Conservation (phyloP, 148 eudicot species). For the Chenopodium formosanum region DNA sequence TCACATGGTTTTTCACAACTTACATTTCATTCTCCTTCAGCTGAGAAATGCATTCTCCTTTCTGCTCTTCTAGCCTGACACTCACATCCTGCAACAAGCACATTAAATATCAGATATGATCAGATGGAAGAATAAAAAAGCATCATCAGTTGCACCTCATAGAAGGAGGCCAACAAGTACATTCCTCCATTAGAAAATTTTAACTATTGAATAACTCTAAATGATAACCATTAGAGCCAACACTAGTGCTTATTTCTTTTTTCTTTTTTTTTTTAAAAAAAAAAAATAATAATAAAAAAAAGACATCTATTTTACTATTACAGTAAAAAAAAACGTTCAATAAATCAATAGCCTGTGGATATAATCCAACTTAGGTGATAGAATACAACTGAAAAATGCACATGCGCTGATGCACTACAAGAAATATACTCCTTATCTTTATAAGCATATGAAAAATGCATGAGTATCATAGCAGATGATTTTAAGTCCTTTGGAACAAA, state of each 20-base stretch:
- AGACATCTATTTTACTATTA: background rate
- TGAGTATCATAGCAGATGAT: background rate
- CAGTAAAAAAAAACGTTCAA: background rate
- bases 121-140: conserved; percentile 8
- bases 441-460: background rate
- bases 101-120: background rate
- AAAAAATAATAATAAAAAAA: too few species aligned
- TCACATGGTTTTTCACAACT: conserved; percentile 30
- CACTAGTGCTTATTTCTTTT: background rate
- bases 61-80: conserved; percentile 89
- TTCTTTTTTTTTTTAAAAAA: too few species aligned
- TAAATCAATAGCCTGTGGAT: background rate
- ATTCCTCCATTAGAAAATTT: background rate
- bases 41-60: conserved; percentile 80
- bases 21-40: conserved; percentile 95
- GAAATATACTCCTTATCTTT: background rate
- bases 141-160: background rate
- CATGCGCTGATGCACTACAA: background rate
- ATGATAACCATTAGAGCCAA: background rate
- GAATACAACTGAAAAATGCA: background rate
- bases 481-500: background rate
- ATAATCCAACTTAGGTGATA: background rate
- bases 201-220: background rate
- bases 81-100: conserved; percentile 66
- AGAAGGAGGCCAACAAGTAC: background rate